Conservation (phyloP, 352 stramenopile genomes). For the Peronospora destructor region DNA sequence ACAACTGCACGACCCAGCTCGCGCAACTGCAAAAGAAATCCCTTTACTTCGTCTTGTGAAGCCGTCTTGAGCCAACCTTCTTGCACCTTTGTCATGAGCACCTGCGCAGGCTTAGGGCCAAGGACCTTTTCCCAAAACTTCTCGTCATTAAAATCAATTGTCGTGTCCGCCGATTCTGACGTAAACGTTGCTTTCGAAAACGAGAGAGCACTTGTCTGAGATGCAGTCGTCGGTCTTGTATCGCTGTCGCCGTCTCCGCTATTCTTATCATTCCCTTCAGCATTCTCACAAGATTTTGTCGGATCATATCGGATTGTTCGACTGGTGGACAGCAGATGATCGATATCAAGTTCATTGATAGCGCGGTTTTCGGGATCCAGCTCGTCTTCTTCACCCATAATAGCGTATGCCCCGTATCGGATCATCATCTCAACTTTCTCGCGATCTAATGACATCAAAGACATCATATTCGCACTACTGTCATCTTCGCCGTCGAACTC, state of each 20-base stretch:
- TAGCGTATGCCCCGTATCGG: conserved; percentile 94
- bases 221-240: conserved; percentile 29
- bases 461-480: conserved; percentile 88
- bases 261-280: conserved; percentile 32
- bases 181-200: conserved; percentile 88
- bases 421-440: conserved; percentile 99
- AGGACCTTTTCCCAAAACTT: conserved; percentile 89
- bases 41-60: conserved; percentile 74
- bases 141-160: conserved; percentile 88
- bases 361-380: conserved; percentile 81
- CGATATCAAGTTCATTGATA: conserved; percentile 88
- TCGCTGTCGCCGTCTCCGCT: conserved; percentile 38
- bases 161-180: conserved; percentile 78
- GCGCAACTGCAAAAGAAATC: conserved; percentile 70
- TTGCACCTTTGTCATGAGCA: conserved; percentile 85
- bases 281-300: conserved; percentile 40
- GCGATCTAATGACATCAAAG: conserved; percentile 89
- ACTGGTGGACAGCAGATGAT: conserved; percentile 77
- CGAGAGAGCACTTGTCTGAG: conserved; percentile 61
- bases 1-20: conserved; percentile 76
- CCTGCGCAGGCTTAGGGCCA: conserved; percentile 76
- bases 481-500: conserved; percentile 93
- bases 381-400: conserved; percentile 95
- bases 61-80: conserved; percentile 70
- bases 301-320: conserved; percentile 86